Percentiles rank a stretch among this genome's conserved stretches.
Evolutionary conservation across 2,329 filamentous ascomycete genomes (phyloP).

Genomic region (Xylaria sp.): DNA sequence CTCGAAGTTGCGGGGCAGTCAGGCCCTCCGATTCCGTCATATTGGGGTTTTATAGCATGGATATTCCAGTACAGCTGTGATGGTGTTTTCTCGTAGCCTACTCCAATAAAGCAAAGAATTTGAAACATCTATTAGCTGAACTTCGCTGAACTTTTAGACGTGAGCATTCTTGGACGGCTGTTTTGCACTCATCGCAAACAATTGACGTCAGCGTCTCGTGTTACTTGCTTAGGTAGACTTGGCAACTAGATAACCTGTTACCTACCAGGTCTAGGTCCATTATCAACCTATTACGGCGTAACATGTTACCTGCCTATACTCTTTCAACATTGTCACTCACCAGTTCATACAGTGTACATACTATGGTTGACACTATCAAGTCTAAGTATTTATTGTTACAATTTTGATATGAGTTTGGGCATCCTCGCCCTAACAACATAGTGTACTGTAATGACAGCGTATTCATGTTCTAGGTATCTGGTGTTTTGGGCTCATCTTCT

Average conservation of each 20-base stretch:
- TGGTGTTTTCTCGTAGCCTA: neutral
- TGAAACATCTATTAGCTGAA: neutral
- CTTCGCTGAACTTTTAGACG: too few species aligned
- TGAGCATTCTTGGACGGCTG: neutral
- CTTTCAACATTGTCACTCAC: neutral
- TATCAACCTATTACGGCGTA: neutral
- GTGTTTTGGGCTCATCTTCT: too few species aligned
- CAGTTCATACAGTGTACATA: too few species aligned
- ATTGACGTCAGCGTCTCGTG: conserved; percentile 9
- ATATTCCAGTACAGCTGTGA: neutral
- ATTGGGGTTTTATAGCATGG: neutral
- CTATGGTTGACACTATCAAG: too few species aligned
- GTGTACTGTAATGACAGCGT: too few species aligned
- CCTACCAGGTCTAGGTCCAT: neutral
- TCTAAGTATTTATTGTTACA: too few species aligned
- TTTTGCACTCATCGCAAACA: conserved; percentile 4
- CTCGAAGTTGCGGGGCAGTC: conserved; percentile 58
- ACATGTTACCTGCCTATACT: neutral
- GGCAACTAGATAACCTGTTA: neutral
- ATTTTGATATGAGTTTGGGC: too few species aligned
- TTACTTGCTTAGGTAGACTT: neutral
- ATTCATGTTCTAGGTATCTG: too few species aligned
- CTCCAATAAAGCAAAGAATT: neutral
- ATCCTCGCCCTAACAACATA: too few species aligned
- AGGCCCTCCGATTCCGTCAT: conserved; percentile 39